Conservation (phyloP, 306 rosid species). For the Canavalia gladiata region DNA sequence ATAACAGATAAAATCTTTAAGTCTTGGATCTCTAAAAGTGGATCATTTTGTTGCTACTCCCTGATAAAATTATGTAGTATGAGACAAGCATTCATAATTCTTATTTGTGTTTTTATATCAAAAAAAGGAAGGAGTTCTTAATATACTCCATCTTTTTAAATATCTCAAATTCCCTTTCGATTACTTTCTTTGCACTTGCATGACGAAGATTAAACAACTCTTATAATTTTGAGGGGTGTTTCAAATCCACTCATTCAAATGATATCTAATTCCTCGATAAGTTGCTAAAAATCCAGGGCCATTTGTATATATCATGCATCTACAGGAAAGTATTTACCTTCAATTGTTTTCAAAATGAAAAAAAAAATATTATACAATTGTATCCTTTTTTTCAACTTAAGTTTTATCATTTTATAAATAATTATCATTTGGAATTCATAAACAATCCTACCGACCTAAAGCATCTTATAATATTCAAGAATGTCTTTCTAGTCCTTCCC, state of each 20-base stretch:
- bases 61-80: too few relatives aligned
- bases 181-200: slow-evolving; percentile 3
- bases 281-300: neutral
- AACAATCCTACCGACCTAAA: neutral
- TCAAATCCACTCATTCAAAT: neutral
- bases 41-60: too few relatives aligned
- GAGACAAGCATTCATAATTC: too few relatives aligned
- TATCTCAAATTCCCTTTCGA: neutral
- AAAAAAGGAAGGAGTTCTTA: neutral
- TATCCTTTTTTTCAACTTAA: too few relatives aligned
- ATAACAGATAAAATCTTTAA: too few relatives aligned
- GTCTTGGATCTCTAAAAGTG: too few relatives aligned
- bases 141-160: neutral
- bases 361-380: neutral
- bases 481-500: too few relatives aligned
- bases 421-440: neutral
- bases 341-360: neutral
- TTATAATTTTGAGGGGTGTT: neutral
- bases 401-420: neutral
- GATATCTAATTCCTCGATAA: neutral
- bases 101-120: too few relatives aligned
- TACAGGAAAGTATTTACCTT: neutral
- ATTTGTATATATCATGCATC: neutral
- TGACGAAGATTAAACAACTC: neutral
- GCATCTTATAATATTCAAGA: neutral